Conservation (phyloP, 2,329 filamentous ascomycete genomes). For the Cytospora piceicola region DNA sequence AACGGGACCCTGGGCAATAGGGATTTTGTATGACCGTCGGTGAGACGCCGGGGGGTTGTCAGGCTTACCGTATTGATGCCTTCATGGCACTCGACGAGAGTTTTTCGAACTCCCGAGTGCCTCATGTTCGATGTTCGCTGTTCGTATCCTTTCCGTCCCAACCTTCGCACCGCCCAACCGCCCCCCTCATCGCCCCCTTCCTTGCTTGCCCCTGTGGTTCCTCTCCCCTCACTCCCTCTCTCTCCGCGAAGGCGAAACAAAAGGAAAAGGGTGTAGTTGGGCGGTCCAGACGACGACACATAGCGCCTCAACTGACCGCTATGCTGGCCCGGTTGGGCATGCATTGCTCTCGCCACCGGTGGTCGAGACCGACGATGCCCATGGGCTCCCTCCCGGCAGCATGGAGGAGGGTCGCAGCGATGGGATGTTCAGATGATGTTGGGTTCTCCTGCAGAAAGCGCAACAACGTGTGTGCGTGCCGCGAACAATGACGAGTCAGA, state of each 20-base stretch:
- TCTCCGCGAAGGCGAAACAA: not conserved
- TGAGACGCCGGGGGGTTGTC: slow-evolving; percentile 9
- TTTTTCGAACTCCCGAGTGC: too few species aligned
- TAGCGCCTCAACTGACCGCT: not conserved
- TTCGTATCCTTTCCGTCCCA: too few species aligned
- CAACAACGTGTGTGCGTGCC: not conserved
- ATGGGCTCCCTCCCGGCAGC: not conserved
- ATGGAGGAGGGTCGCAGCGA: not conserved
- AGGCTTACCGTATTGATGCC: not conserved
- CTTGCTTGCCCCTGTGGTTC: not conserved
- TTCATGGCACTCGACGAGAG: too few species aligned
- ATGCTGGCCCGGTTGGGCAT: not conserved
- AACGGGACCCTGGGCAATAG: not conserved
- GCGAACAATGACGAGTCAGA: not conserved
- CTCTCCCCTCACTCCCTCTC: too few species aligned
- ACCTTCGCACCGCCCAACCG: too few species aligned
- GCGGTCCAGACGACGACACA: not conserved
- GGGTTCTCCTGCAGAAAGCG: not conserved
- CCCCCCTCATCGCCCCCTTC: not conserved
- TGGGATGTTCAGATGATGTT: not conserved
- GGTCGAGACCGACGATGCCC: not conserved
- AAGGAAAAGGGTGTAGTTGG: not conserved
- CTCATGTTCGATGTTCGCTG: too few species aligned
- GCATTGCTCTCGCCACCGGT: not conserved
- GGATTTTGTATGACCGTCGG: slow-evolving; percentile 3